These are phyloP conservation scores for Colletotrichum orbiculare DNA, from an alignment of 2,329 filamentous ascomycete species.

Conservation along the genomic window DNA sequence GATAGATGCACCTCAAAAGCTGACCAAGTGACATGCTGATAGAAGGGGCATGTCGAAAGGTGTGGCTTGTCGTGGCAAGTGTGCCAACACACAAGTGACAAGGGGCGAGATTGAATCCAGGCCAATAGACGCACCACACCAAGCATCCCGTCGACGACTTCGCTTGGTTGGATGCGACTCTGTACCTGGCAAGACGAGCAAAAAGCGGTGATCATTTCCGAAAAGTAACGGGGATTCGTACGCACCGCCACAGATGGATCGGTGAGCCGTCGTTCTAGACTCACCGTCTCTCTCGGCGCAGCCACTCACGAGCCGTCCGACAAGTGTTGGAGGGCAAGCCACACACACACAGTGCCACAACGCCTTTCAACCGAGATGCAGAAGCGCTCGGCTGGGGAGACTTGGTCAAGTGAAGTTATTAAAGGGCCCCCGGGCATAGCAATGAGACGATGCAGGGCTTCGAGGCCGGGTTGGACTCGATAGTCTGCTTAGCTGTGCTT, in stretches of 20 bases:
- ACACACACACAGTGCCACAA: conserved; percentile 10
- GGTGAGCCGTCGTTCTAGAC: conserved; percentile 22
- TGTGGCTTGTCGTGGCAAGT: conserved; percentile 35
- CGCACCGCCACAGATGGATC: conserved; percentile 31
- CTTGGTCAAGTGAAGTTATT: conserved; percentile 14
- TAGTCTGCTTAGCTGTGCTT: conserved; percentile 7
- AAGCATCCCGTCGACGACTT: conserved; percentile 13
- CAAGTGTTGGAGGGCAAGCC: conserved; percentile 16
- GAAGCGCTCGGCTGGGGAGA: conserved; percentile 11
- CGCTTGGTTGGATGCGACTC: conserved; percentile 20
- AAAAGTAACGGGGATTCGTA: conserved; percentile 24
- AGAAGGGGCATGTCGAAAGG: not conserved
- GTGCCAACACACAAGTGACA: not conserved
- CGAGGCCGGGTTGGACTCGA: conserved; percentile 13
- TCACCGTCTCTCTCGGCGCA: not conserved
- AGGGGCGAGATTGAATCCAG: conserved; percentile 3
- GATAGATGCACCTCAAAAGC: too few relatives aligned
- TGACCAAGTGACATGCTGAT: not conserved
- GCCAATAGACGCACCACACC: conserved; percentile 17
- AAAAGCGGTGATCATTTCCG: conserved; percentile 36
- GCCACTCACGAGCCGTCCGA: conserved; percentile 14
- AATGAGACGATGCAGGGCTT: conserved; percentile 19
- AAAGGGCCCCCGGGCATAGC: conserved; percentile 22
- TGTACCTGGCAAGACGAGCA: conserved; percentile 24
- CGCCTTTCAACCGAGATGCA: not conserved